Conservation (phyloP, 129 eudicot species). For the Artemisia annua region DNA sequence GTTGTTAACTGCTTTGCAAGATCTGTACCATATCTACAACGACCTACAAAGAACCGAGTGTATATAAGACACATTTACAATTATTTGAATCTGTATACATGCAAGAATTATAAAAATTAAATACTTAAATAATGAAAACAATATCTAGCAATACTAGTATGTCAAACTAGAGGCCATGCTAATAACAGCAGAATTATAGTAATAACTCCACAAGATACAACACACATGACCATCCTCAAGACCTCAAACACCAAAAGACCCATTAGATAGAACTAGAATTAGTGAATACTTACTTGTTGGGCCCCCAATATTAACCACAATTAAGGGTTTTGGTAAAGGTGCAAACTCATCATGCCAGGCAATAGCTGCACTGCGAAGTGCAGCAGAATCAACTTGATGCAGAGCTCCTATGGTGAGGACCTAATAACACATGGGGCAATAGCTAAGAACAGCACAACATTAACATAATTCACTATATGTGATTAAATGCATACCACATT, state of each 20-base stretch:
- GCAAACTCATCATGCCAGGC: conserved; percentile 97
- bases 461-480: conserved; percentile 3
- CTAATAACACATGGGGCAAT: conserved; percentile 32
- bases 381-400: conserved; percentile 86
- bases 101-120: conserved; percentile 9
- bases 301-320: conserved; percentile 93
- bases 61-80: conserved; percentile 11
- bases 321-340: conserved; percentile 82
- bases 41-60: conserved; percentile 44
- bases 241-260: background rate
- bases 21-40: conserved; percentile 75
- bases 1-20: conserved; percentile 74
- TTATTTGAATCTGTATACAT: background rate
- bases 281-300: conserved; percentile 66
- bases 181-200: background rate
- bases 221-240: background rate
- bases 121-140: background rate
- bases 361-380: conserved; percentile 81
- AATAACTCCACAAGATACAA: background rate
- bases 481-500: conserved; percentile 62
- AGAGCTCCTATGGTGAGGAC: conserved; percentile 94
- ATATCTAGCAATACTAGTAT: conserved; percentile 12
- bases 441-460: conserved; percentile 3
- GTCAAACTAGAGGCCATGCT: background rate
- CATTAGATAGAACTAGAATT: background rate